Evolutionary conservation across 2,329 filamentous ascomycete genomes (phyloP).

Genomic region (Camptophora hylomeconis): DNA sequence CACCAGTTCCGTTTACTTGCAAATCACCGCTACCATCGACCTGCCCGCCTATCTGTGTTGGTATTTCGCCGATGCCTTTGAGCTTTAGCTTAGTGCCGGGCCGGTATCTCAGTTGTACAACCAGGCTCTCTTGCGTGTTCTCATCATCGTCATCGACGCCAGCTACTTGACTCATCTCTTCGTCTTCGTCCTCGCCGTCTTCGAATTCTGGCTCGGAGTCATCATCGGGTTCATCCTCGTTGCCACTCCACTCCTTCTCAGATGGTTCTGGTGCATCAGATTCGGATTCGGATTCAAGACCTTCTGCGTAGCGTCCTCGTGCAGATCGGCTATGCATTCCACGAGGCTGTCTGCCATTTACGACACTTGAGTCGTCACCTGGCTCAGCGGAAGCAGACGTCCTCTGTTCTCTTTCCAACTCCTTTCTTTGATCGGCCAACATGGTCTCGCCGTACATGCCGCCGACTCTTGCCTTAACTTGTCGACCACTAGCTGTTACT

Average conservation of each 20-base stretch:
- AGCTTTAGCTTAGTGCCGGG: too few species aligned
- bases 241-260: conserved; percentile 34
- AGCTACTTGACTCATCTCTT: conserved; percentile 31
- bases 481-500: conserved; percentile 74
- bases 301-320: conserved; percentile 21
- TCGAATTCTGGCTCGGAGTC: conserved; percentile 61
- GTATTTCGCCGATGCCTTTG: too few species aligned
- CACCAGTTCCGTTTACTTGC: too few species aligned
- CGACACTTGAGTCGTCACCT: conserved; percentile 14
- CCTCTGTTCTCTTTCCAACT: conserved; percentile 26
- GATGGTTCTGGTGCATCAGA: conserved; percentile 54
- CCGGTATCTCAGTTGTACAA: conserved; percentile 56
- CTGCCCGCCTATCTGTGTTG: too few species aligned
- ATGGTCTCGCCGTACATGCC: conserved; percentile 43
- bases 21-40: too few species aligned
- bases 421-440: conserved; percentile 37
- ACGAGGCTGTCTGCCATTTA: conserved; percentile 31
- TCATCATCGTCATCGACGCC: conserved; percentile 30
- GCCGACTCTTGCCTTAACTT: conserved; percentile 48
- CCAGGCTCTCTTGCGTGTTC: conserved; percentile 46
- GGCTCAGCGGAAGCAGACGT: conserved; percentile 31
- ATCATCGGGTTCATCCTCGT: conserved; percentile 19
- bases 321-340: conserved; percentile 10
- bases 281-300: conserved; percentile 38
- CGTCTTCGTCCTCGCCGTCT: conserved; percentile 56